A percentile compares a stretch with the other conserved stretches of the same genome.
Conservation (phyloP, 768 basidiomycete genomes). For the Sporobolomyces pararoseus region DNA sequence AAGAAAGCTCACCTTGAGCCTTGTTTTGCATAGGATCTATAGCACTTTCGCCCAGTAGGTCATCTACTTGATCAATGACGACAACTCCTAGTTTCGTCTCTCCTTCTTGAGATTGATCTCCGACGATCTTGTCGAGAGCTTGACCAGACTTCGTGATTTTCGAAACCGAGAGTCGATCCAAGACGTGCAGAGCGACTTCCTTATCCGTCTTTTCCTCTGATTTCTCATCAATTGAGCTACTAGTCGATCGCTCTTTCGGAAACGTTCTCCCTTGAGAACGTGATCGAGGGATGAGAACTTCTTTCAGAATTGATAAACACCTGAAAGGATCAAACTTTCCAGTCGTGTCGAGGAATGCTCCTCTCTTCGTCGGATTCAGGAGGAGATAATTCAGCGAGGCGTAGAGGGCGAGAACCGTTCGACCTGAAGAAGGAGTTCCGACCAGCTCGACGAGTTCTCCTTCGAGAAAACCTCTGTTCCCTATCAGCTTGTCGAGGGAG, state of each 20-base stretch:
- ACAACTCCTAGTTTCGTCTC: constrained; percentile 10
- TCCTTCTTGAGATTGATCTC: background rate
- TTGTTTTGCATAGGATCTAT: background rate
- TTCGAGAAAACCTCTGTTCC: constrained; percentile 55
- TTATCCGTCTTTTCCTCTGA: background rate
- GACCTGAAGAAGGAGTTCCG: constrained; percentile 2
- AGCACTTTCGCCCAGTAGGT: constrained; percentile 13
- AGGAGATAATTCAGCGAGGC: constrained; percentile 11
- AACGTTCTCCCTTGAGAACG: background rate
- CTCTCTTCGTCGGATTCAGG: background rate
- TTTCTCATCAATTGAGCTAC: background rate
- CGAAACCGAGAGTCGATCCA: constrained; percentile 24
- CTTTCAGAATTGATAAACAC: constrained; percentile 22
- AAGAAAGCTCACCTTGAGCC: background rate
- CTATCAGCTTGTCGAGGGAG: constrained; percentile 85
- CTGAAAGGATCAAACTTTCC: constrained; percentile 22
- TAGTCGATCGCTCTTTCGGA: background rate
- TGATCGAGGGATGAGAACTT: constrained; percentile 22
- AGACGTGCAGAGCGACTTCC: constrained; percentile 17
- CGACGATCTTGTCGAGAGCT: constrained; percentile 20
- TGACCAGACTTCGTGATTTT: background rate
- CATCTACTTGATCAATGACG: constrained; percentile 26
- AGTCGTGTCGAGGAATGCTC: constrained; percentile 23
- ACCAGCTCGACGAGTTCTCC: constrained; percentile 66
- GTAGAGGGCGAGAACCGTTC: constrained; percentile 20